A percentile compares a stretch with the other conserved stretches of the same genome.
Evolutionary conservation across 306 rosid genomes (phyloP).

Genomic region (Rosa lucieae): DNA sequence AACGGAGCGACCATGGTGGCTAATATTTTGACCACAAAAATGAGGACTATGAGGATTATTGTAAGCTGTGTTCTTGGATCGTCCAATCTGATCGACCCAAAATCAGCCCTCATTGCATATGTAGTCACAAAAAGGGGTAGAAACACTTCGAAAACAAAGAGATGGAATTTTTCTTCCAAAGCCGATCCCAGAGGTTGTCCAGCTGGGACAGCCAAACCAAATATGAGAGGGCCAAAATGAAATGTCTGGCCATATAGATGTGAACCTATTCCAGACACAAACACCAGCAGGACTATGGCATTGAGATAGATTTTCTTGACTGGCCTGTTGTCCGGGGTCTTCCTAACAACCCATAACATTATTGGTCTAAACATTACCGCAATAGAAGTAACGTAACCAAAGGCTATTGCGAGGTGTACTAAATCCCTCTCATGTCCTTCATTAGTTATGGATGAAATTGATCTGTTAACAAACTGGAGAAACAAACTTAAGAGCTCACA

Average conservation of each 20-base stretch:
- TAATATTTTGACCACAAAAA: slow-evolving; percentile 20
- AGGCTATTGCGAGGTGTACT: not conserved
- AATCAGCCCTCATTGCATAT: slow-evolving; percentile 40
- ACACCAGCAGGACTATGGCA: slow-evolving; percentile 26
- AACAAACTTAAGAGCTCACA: slow-evolving; percentile 23
- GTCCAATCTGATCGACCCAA: not conserved
- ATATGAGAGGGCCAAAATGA: slow-evolving; percentile 45
- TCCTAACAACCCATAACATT: slow-evolving; percentile 46
- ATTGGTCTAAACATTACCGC: slow-evolving; percentile 37
- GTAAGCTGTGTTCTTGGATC: not conserved
- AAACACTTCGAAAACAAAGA: slow-evolving; percentile 35
- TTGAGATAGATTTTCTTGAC: slow-evolving; percentile 33
- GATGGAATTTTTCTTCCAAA: slow-evolving; percentile 41
- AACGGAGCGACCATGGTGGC: slow-evolving; percentile 24
- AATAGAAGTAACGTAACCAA: not conserved
- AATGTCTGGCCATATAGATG: slow-evolving; percentile 25
- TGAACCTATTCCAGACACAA: slow-evolving; percentile 26
- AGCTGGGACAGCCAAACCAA: slow-evolving; percentile 63
- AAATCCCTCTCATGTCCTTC: not conserved
- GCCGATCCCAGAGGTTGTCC: slow-evolving; percentile 70
- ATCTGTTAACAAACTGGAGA: not conserved
- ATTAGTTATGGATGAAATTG: not conserved
- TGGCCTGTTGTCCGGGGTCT: slow-evolving; percentile 55
- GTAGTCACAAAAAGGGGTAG: slow-evolving; percentile 57
- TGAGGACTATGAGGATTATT: not conserved